Evolutionary conservation across 2,329 filamentous ascomycete species (phyloP), one percentile per base, ranked within the genome.

Genomic region (Aspergillus arachidicola): DNA sequence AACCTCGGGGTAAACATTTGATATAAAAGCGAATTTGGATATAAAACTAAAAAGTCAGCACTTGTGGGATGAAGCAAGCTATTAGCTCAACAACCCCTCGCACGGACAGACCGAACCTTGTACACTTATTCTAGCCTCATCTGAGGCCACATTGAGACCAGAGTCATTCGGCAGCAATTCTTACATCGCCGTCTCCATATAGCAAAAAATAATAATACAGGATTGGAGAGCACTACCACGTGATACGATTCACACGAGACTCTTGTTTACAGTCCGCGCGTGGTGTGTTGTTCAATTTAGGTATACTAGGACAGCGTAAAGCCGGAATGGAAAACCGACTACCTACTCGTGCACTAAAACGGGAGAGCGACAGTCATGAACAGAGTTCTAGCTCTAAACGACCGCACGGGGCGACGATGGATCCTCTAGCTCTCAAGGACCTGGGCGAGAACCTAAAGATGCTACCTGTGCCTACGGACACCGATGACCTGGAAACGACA

Each of bases 401-500:
- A 41, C 14, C n/a, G 21, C 16, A 38, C 21, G 41, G 46, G 26
- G 30, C 43, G 21, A 46, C 21, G 12, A 59, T 59, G 45, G 28
- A 65, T 30, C 50, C 61, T 21, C 30, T 50, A 12, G 56, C 62
- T 23, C 38, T 67, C 14, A 43, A 48, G 6, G 23, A 48, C 12
- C 45, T 66, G 7, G 38, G 63, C 38, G 51, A 62, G 19, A 57
- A 57, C 14, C 38, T 66, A 14, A 60, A 36, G 30, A 60, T 66
- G 28, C 60, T 67, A 16, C 58, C 66, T 7, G 57, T 66, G 16
- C 69, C 69, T 6, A 56, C 57, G 23, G 59, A 60, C 10, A 54
- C 34, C n/a, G 69, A 71, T 50, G 60, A 66, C 32, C 64, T 71
- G 10, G 60, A 67, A 60, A 58, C 59, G 16, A 70, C 67, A 28